These are phyloP conservation scores for Mangifera indica DNA, from an alignment of 345 rosid genomes.

Conservation along the genomic window DNA sequence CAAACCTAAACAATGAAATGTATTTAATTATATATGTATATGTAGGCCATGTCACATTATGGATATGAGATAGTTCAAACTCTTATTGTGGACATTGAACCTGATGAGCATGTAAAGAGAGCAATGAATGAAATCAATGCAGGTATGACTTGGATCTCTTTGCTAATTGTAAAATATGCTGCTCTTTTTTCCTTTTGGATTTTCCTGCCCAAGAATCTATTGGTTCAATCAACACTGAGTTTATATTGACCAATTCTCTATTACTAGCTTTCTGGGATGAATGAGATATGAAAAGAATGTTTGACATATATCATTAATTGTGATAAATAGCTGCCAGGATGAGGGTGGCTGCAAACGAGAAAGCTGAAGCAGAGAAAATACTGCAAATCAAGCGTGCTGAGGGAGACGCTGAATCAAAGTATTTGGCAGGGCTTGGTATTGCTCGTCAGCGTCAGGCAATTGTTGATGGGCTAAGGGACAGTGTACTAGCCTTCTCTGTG, in stretches of 20 bases:
- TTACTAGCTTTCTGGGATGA: background rate
- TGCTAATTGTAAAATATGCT: background rate
- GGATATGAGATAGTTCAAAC: constrained; percentile 81
- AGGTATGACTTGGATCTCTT: constrained; percentile 29
- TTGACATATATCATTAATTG: constrained; percentile 12
- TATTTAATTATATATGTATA: constrained; percentile 8
- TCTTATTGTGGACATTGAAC: constrained; percentile 73
- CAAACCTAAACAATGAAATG: background rate
- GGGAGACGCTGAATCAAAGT: constrained; percentile 69
- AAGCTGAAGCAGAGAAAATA: constrained; percentile 68
- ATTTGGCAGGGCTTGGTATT: constrained; percentile 57
- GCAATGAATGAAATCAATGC: constrained; percentile 87
- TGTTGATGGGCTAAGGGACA: constrained; percentile 65
- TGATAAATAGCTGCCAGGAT: constrained; percentile 46
- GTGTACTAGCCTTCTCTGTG: constrained; percentile 59
- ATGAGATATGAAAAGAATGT: too few species aligned
- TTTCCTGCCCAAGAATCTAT: background rate
- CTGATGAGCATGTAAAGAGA: constrained; percentile 69
- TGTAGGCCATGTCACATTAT: constrained; percentile 76
- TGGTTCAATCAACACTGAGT: background rate
- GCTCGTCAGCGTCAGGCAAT: constrained; percentile 71
- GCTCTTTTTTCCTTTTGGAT: background rate
- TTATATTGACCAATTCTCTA: background rate
- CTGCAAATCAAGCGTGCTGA: constrained; percentile 67
- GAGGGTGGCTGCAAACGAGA: constrained; percentile 64